These are phyloP conservation scores for Orobanche coerulescens DNA, from an alignment of 257 asterid species.

Conservation along the genomic window DNA sequence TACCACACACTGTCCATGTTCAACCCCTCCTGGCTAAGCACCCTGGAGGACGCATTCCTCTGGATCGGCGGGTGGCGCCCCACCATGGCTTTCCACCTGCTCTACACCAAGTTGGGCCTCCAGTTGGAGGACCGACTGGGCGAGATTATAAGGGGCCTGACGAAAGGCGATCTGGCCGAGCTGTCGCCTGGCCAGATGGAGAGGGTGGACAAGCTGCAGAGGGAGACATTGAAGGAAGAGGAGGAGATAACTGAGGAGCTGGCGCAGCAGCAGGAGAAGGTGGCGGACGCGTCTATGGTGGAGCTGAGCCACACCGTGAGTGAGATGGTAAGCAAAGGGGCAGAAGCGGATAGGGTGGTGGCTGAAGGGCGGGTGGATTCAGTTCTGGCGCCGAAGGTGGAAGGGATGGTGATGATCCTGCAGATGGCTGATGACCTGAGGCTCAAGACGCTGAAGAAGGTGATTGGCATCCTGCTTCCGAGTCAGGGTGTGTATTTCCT, in stretches of 20 bases:
- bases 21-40: constrained; percentile 53
- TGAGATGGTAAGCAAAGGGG: constrained; percentile 32
- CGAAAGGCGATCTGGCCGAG: constrained; percentile 33
- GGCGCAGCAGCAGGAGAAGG: constrained; percentile 52
- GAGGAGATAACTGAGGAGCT: constrained; percentile 40
- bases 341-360: background rate
- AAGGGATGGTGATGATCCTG: constrained; percentile 30
- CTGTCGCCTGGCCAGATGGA: constrained; percentile 33
- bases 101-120: constrained; percentile 54
- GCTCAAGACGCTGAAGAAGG: constrained; percentile 38
- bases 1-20: constrained; percentile 34
- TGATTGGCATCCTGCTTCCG: constrained; percentile 31
- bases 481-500: constrained; percentile 53
- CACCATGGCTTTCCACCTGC: constrained; percentile 53
- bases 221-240: constrained; percentile 35
- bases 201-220: constrained; percentile 37
- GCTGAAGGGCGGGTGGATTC: constrained; percentile 19
- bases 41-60: constrained; percentile 55
- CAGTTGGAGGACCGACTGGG: constrained; percentile 46
- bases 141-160: constrained; percentile 36
- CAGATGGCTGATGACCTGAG: constrained; percentile 52
- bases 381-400: constrained; percentile 34
- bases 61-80: constrained; percentile 92
- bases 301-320: constrained; percentile 38
- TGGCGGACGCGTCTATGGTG: constrained; percentile 51